A percentile compares a stretch with the other conserved stretches of the same genome.
phyloP scores from a whole-genome alignment of 2,329 filamentous ascomycete genomes.

The Cryoendolithus antarcticus region DNA sequence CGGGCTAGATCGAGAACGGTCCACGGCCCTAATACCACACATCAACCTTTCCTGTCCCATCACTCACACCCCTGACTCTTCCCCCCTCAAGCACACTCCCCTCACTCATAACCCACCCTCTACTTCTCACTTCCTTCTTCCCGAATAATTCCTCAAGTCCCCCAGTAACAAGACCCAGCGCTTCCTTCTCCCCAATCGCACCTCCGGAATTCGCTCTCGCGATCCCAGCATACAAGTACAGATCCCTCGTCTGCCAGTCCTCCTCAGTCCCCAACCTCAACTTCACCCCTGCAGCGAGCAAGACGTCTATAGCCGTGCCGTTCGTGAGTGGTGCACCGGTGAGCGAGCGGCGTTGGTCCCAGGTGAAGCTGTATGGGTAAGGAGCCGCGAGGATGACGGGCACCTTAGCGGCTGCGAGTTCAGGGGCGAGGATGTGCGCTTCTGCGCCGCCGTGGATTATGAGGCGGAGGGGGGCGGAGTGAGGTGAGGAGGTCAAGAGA shows the following conservation, averaged over 20 bases:
- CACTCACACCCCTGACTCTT: constrained; percentile 42
- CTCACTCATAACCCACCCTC: constrained; percentile 47
- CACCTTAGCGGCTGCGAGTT: constrained; percentile 44
- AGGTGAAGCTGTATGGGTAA: constrained; percentile 41
- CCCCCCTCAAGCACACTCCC: constrained; percentile 50
- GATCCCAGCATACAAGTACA: constrained; percentile 48
- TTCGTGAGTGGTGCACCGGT: constrained; percentile 55
- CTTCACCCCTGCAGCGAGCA: constrained; percentile 47
- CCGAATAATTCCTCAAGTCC: constrained; percentile 32
- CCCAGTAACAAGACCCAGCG: constrained; percentile 43
- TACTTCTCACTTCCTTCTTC: constrained; percentile 8
- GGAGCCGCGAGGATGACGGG: constrained; percentile 50
- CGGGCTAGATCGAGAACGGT: no score
- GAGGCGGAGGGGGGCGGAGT: constrained; percentile 33
- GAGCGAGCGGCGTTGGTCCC: constrained; percentile 51
- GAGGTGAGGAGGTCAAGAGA: constrained; percentile 25
- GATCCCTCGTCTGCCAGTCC: constrained; percentile 49
- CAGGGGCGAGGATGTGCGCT: constrained; percentile 45
- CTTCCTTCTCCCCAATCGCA: constrained; percentile 40
- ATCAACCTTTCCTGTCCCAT: constrained; percentile 23
- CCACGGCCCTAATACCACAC: constrained; percentile 10
- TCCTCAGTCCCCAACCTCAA: constrained; percentile 48
- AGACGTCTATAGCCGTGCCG: constrained; percentile 46
- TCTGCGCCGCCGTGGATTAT: constrained; percentile 52
- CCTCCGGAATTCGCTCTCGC: constrained; percentile 47